phyloP scores from a whole-genome alignment of 139 green algal genomes.

The Chlamydomonas asymmetrica region DNA sequence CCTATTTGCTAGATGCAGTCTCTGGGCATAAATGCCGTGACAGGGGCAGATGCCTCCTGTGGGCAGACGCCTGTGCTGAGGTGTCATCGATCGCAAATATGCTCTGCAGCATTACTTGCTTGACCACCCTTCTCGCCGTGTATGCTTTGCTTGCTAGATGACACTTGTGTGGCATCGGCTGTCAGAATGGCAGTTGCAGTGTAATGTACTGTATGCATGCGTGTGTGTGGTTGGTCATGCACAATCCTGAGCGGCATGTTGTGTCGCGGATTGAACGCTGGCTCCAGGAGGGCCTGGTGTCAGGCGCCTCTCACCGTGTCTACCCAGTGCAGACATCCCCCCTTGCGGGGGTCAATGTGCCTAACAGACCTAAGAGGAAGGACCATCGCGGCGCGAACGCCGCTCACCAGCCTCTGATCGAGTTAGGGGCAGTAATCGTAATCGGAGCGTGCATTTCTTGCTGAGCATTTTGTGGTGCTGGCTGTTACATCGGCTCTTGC shows the following conservation, averaged over 20 bases:
- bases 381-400: too few relatives aligned
- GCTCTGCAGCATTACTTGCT: too few relatives aligned
- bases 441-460: too few relatives aligned
- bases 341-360: not conserved
- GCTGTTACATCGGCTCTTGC: not conserved
- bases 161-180: conserved; percentile 6
- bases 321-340: not conserved
- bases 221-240: conserved; percentile 5
- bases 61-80: not conserved
- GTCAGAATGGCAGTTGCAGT: not conserved
- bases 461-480: too few relatives aligned
- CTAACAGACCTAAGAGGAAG: too few relatives aligned
- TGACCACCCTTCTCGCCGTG: too few relatives aligned
- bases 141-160: too few relatives aligned
- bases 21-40: not conserved
- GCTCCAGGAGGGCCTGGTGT: not conserved
- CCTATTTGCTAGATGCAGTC: too few relatives aligned
- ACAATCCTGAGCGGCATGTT: not conserved
- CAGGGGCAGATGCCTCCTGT: not conserved
- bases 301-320: conserved; percentile 4
- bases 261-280: too few relatives aligned
- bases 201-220: conserved; percentile 6
- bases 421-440: too few relatives aligned
- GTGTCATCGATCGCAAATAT: too few relatives aligned
- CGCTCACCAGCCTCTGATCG: not conserved